Evolutionary conservation across 805 yeast genomes (phyloP), one percentile per base, ranked within the genome.

Genomic region (Wickerhamomyces silvicola): DNA sequence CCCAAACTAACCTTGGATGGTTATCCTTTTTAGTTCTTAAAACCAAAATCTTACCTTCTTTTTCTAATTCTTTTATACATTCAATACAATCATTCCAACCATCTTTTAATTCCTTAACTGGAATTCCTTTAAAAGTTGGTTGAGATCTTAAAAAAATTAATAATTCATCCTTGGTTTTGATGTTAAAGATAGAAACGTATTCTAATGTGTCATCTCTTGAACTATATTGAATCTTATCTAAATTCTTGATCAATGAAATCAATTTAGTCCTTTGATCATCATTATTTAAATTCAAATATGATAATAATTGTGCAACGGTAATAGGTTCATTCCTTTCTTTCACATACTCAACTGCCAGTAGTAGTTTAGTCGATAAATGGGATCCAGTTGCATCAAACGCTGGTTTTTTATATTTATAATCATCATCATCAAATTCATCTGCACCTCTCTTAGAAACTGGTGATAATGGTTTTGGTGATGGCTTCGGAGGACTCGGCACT

Each of bases 11-110:
- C 42, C 95, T 66, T n/a, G 98, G 96, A 2, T 87, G 66, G 49
- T 82, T 85, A 46, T 92, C 99, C 64, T 92, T 94, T 51, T 90
- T 87, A 18, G 94, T 87, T 36, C 95, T 71, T 46, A 85, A 64
- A 1, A 92, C 96, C 20, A 92, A 65, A 22, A 90, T 75, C 48
- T 82, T 80, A 36, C 81, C 72, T 35, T 80, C 80, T 34, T 68
- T 67, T 52, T 92, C 98, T 19, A 92, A 63, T 45, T 81, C 79
- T 30, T 78, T 77, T 17, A 92, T 77, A 0, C 92, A 81, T 5
- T 75, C 78, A 23, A 81, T 57, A 55, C 96, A 90, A 11, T 87
- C 90, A 32, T 83, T 73, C 99, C 99, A 92, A 16, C 98, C 98
- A 50, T 86, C 96, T 45, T 75, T 75, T 30, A 78, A 57, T 33